Evolutionary conservation across 495 filamentous ascomycete species (phyloP), one percentile per base, ranked within the genome.

Genomic region (Aspergillus bridgeri): DNA sequence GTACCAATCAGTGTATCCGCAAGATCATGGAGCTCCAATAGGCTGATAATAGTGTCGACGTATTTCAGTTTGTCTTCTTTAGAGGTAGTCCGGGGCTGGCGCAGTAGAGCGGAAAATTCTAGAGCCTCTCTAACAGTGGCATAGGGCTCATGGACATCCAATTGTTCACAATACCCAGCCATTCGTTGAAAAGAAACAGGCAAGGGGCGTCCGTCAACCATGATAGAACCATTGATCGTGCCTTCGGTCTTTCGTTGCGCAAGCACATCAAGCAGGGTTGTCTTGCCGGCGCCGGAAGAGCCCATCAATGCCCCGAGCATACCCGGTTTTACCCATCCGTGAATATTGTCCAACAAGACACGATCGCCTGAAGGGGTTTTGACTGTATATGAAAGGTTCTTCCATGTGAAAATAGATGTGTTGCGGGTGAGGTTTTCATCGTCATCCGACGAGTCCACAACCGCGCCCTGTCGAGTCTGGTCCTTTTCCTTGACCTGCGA

Each of bases 281-380:
- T 86, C 51, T 86, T 86, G n/a, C 83, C 83, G 6, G 83, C 83
- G 15, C 83, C 83, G 13, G 81, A 84, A 19, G 79, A 78, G 20
- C 83, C 83, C 77, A 92, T 89, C 18, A 91, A 70, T 3, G 89
- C 89, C 9, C 84, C 83, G 60, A 92, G 74, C 62, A 83, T 79
- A 53, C 92, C 92, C 20, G 92, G 92, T 68, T 95, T 94, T 48
- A 96, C 89, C 88, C 89, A 96, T 33, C 92, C 92, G 60, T 89
- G 86, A 5, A 96, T 85, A 61, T 92, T 79, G 59, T 96, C 85
- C 23, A 96, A 75, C 8, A 91, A 71, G 23, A 69, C 51, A 9
- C 70, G 69, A 59, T 63, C 79, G 23, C 66, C 77, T 53, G 64
- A 69, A 51, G 58, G 76, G 3, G 71, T 71, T 23, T 73, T 72